Percentiles rank a stretch among this genome's conserved stretches.
Conservation (phyloP, 2,329 filamentous ascomycete genomes). For the Cercospora sp. region DNA sequence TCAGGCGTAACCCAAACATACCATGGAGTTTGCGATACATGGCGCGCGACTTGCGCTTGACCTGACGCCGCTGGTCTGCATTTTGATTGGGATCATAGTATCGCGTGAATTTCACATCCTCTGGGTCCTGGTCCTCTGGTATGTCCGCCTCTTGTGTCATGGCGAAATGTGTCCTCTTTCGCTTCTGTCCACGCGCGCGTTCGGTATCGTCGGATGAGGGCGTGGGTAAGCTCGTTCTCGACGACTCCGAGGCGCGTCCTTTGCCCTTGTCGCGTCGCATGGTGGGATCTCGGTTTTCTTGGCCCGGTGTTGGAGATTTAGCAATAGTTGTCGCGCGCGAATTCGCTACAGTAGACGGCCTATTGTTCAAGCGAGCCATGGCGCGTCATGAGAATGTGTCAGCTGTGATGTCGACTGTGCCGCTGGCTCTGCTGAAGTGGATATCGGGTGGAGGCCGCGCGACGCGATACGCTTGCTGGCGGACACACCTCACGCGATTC, state of each 20-base stretch:
- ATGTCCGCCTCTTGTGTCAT: slow-evolving; percentile 23
- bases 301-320: slow-evolving; percentile 39
- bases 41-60: slow-evolving; percentile 70
- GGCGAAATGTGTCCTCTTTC: slow-evolving; percentile 19
- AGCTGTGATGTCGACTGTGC: not conserved
- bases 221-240: slow-evolving; percentile 36
- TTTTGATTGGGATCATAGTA: slow-evolving; percentile 83
- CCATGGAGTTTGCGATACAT: slow-evolving; percentile 63
- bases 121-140: slow-evolving; percentile 29
- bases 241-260: slow-evolving; percentile 16
- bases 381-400: slow-evolving; percentile 7
- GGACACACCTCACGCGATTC: not conserved
- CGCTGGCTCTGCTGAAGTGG: not conserved
- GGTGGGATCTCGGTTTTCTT: slow-evolving; percentile 44
- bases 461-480: not conserved
- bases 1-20: slow-evolving; percentile 32
- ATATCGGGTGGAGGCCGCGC: not conserved
- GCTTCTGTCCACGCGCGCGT: slow-evolving; percentile 26
- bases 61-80: slow-evolving; percentile 66
- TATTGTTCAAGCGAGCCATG: slow-evolving; percentile 30
- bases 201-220: slow-evolving; percentile 39
- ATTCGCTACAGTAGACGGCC: slow-evolving; percentile 19
- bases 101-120: slow-evolving; percentile 36
- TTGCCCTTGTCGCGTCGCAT: slow-evolving; percentile 43
- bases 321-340: slow-evolving; percentile 20